These are phyloP conservation scores for Magnaporthiopsis poae DNA, from an alignment of 2,329 filamentous ascomycete genomes.

Conservation along the genomic window DNA sequence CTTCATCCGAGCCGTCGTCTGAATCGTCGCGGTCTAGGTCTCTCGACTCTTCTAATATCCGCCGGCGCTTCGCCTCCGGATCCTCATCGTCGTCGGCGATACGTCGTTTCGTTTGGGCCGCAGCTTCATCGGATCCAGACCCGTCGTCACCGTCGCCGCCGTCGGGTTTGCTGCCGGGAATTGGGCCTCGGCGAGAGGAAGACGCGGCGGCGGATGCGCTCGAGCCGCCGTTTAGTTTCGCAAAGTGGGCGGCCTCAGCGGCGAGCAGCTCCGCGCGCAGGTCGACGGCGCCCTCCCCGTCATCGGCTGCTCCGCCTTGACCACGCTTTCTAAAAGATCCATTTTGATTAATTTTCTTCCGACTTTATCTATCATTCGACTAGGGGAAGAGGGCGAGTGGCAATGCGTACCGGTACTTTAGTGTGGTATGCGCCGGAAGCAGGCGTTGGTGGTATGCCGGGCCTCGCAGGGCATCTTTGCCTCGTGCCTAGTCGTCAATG, in stretches of 20 bases:
- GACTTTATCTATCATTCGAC: not conserved
- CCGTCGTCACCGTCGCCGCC: constrained; percentile 26
- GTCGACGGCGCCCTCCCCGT: constrained; percentile 48
- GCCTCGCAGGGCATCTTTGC: constrained; percentile 88
- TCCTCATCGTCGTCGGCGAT: constrained; percentile 48
- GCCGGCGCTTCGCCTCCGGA: constrained; percentile 68
- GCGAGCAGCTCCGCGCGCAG: constrained; percentile 80
- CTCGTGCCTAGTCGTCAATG: constrained; percentile 55
- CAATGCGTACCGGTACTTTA: constrained; percentile 64
- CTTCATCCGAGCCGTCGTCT: constrained; percentile 31
- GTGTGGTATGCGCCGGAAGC: constrained; percentile 81
- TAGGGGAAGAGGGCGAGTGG: not conserved
- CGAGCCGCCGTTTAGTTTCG: constrained; percentile 65
- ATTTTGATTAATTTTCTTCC: constrained; percentile 13
- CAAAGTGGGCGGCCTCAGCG: constrained; percentile 78
- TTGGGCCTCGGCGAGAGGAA: constrained; percentile 47
- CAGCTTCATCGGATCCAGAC: constrained; percentile 46
- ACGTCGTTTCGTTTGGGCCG: constrained; percentile 30
- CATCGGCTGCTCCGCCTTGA: constrained; percentile 73
- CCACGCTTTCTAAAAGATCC: constrained; percentile 54
- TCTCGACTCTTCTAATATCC: constrained; percentile 77
- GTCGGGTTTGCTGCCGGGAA: constrained; percentile 35
- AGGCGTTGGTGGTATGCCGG: constrained; percentile 94
- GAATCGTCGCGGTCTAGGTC: constrained; percentile 77
- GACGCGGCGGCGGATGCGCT: constrained; percentile 34